Conservation (phyloP, 2,329 filamentous ascomycete genomes). For the Stagonosporopsis chrysanthemi region DNA sequence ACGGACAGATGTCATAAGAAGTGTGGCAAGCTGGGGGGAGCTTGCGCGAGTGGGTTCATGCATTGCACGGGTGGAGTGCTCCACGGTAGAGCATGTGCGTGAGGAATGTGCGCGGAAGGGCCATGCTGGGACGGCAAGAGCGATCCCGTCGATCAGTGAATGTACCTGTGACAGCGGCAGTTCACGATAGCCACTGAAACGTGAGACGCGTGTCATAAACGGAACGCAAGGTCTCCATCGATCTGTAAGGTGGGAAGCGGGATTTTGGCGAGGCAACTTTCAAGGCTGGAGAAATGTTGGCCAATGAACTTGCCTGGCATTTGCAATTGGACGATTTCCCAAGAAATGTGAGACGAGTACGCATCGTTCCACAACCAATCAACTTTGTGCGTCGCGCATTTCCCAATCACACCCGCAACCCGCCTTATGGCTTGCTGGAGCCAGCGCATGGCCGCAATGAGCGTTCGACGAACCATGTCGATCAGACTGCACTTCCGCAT, state of each 20-base stretch:
- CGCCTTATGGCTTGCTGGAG: conserved; percentile 1
- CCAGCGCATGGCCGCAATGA: conserved; percentile 9
- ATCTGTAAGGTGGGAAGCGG: neutral
- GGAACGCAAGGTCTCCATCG: conserved; percentile 5
- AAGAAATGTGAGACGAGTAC: neutral
- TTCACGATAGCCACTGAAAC: conserved; percentile 16
- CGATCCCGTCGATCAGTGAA: conserved; percentile 1
- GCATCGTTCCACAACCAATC: conserved; percentile 7
- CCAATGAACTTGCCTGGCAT: conserved; percentile 1
- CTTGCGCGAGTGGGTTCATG: conserved; percentile 15
- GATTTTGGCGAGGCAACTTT: neutral
- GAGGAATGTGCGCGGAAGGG: conserved; percentile 10
- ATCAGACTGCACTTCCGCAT: neutral
- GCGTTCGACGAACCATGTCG: neutral
- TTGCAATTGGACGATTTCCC: conserved; percentile 9
- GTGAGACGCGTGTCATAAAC: conserved; percentile 3
- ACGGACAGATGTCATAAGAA: conserved; percentile 26
- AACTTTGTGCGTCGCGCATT: neutral
- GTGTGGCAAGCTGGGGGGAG: conserved; percentile 22
- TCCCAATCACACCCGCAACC: conserved; percentile 7
- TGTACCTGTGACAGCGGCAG: conserved; percentile 10
- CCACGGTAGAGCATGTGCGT: neutral
- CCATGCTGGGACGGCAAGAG: conserved; percentile 1
- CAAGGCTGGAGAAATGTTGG: neutral
- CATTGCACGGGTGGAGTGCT: conserved; percentile 3